Conservation (phyloP, 1,284 basidiomycete species). For the Stereum hirsutum region DNA sequence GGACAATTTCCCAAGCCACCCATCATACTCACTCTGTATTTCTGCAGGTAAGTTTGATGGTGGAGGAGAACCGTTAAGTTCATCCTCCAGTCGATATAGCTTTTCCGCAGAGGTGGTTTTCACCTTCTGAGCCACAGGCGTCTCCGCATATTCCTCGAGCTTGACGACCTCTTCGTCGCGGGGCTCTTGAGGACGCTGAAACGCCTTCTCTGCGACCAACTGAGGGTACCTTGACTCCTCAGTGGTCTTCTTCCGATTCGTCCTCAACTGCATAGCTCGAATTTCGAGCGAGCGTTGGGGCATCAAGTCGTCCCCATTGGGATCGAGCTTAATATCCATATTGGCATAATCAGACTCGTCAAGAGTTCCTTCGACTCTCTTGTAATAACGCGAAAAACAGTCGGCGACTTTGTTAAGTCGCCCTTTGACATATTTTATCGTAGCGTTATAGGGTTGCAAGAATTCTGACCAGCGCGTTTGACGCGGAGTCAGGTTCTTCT, state of each 20-base stretch:
- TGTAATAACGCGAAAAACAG: constrained; percentile 24
- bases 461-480: constrained; percentile 30
- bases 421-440: constrained; percentile 27
- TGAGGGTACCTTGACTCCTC: background rate
- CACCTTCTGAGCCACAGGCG: no score
- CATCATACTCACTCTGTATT: no score
- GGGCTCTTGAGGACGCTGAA: constrained; percentile 1
- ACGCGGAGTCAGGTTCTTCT: constrained; percentile 21
- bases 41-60: no score
- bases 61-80: no score
- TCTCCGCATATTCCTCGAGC: no score
- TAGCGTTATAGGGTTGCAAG: constrained; percentile 25
- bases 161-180: no score
- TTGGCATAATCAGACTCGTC: no score
- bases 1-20: no score
- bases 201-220: background rate
- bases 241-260: background rate
- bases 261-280: background rate
- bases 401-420: constrained; percentile 27
- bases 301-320: background rate
- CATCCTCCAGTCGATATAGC: no score
- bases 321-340: constrained; percentile 17
- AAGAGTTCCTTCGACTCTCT: no score
- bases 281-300: no score
- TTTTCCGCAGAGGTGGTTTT: no score